A percentile compares a stretch with the other conserved stretches of the same genome.
These are phyloP conservation scores for Albizia julibrissin DNA, from an alignment of 306 rosid species.

Conservation along the genomic window DNA sequence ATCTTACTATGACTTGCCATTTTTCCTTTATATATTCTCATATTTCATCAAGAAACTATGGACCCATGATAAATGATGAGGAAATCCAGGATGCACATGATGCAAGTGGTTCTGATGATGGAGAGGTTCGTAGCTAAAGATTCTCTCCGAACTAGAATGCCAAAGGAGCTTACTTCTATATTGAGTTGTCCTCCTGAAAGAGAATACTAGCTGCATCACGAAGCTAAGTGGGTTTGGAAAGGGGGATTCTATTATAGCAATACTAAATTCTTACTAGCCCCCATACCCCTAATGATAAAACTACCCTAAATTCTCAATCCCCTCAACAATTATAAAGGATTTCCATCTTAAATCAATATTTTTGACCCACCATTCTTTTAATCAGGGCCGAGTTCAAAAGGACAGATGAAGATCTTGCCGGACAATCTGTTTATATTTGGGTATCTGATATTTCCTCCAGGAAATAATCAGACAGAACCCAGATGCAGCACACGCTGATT, in stretches of 20 bases:
- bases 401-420: not conserved
- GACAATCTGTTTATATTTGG: not conserved
- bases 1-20: not conserved
- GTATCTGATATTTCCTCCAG: not conserved
- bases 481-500: not conserved
- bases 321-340: not conserved
- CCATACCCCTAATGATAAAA: not conserved
- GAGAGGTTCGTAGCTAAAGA: not conserved
- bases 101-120: not conserved
- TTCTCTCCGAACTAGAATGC: conserved; percentile 1
- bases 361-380: not conserved
- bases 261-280: not conserved
- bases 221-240: not conserved
- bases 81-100: not conserved
- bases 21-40: not conserved
- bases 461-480: not conserved
- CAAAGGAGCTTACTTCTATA: conserved; percentile 12
- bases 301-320: not conserved
- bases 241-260: not conserved
- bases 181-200: conserved; percentile 1
- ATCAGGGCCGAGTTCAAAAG: not conserved
- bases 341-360: not conserved
- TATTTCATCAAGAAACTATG: not conserved
- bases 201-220: conserved; percentile 8
- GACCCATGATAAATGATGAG: not conserved